Evolutionary conservation across 2,329 filamentous ascomycete genomes (phyloP), one percentile per base, ranked within the genome.

Genomic region (Aspergillus phoenicis): DNA sequence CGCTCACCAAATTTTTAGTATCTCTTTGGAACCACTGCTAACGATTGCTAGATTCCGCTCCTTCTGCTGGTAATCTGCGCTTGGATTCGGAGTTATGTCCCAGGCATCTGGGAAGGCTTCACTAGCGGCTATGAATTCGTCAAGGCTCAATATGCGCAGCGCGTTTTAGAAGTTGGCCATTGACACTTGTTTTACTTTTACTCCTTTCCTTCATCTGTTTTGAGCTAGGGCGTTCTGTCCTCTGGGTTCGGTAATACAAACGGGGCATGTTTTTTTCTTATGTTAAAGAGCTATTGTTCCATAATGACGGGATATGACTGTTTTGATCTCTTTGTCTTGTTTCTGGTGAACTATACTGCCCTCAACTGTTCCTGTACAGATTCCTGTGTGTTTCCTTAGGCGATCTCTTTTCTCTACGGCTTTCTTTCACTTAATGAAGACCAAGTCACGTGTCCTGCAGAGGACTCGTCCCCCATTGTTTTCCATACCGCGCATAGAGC

Each of bases 61-160:
- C 71, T 82, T 52, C 68, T 81, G 62, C 68, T 82, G 49, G 75
- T 82, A 57, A 70, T 81, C 36, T 75, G 75, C 39, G 75, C 80
- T 52, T 82, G 80, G 79, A 65, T 78, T 63, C 74, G 77, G 60
- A 81, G 75, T 65, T 75, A 76, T 51, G 70, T 77, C 56, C 79
- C 79, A 8, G 74, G 76, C 51, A 72, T 78, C 60, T 78, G 77
- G 75, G 71, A 75, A 67, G 73, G 70, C 48, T 64, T 78, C 57
- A 73, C 69, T 53, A 72, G 76, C 57, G 72, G 71, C 41, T 76
- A 74, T 68, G 71, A 78, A 60, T 76, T 76, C 66, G 66, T 78
- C 36, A 78, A 73, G 63, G 61, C 71, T 62, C 74, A 71, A 59
- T 71, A 68, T 64, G 68, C 72, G 67, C 72, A 71, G 68, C 71